Base-by-base conservation (phyloP, 345 rosid species). In the Lepidium didymum region DNA sequence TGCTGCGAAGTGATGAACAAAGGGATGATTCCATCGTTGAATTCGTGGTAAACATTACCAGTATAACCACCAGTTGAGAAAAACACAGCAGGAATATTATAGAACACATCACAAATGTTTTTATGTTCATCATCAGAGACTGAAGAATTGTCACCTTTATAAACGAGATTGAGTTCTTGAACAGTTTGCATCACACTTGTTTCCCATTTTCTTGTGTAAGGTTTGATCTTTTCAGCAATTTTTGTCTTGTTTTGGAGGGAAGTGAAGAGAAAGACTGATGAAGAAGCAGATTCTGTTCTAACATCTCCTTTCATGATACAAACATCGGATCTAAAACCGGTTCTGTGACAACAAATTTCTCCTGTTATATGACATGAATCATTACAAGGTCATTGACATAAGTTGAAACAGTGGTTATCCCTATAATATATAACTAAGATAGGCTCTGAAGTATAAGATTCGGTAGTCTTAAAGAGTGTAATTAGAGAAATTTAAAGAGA, bases 141-240 rank as follows among this genome's bases (percentile, higher is more conserved):
- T 34, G 23, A 16, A 67, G 40, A 65, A 13, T 47, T 52, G n/a
- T 57, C 53, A 29, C 77, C 73, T 79, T 49, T 85, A 12, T 45
- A 41, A 8, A 83, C 16, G 19, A 90, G 97, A 33, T 76, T 41
- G 45, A 90, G 72, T 62, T 88, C 84, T 67, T 75, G 84, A 47
- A 90, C 73, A 41, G 87, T 82, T 68, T 71, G 73, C 97, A 90
- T 90, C 36, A 83, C 80, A 50, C 74, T 72, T 31, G 77, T 75
- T 57, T 90, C 97, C 97, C 97, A 90, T 80, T 90, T 90, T 15
- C 95, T 77, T 3, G 97, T 80, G 68, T 90, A 90, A 0, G 97
- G 97, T 49, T 74, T 82, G 77, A 86, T 81, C 68, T 76, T 87
- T 66, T 81, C 81, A 0, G 33, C 70, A 29, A 58, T 77, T 54